Conservation (phyloP, 192 early-diverging fungal species). For the Obelidium mucronatum region DNA sequence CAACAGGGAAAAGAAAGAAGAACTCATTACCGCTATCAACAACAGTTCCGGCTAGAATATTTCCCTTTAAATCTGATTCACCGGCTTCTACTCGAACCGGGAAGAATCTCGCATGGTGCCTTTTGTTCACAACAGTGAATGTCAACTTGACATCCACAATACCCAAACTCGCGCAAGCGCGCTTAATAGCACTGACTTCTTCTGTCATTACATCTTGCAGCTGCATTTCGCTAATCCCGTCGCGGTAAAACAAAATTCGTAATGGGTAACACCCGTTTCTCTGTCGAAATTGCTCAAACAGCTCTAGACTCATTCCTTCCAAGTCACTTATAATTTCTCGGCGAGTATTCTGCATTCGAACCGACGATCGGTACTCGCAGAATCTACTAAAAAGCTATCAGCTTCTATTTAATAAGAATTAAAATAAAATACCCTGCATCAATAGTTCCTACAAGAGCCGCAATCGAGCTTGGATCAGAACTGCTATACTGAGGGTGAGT, state of each 20-base stretch:
- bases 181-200: conserved; percentile 73
- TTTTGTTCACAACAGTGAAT: conserved; percentile 78
- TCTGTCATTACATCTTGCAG: conserved; percentile 68
- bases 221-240: conserved; percentile 78
- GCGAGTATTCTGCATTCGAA: conserved; percentile 69
- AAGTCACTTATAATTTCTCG: conserved; percentile 78
- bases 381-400: background rate
- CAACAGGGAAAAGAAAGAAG: conserved; percentile 16
- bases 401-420: conserved; percentile 31
- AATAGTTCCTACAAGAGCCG: conserved; percentile 54
- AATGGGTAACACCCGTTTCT: conserved; percentile 69
- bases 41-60: conserved; percentile 56
- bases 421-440: conserved; percentile 35
- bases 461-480: conserved; percentile 53
- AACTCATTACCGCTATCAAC: conserved; percentile 41
- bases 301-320: conserved; percentile 66
- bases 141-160: conserved; percentile 49
- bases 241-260: conserved; percentile 87
- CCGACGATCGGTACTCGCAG: conserved; percentile 35
- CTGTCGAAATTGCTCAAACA: conserved; percentile 67
- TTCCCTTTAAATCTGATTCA: conserved; percentile 46
- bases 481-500: conserved; percentile 55
- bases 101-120: conserved; percentile 78
- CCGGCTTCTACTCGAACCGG: conserved; percentile 35
- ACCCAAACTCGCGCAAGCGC: conserved; percentile 46